Evolutionary conservation across 345 rosid species (phyloP).

Genomic region (Atalantia buxifolia): DNA sequence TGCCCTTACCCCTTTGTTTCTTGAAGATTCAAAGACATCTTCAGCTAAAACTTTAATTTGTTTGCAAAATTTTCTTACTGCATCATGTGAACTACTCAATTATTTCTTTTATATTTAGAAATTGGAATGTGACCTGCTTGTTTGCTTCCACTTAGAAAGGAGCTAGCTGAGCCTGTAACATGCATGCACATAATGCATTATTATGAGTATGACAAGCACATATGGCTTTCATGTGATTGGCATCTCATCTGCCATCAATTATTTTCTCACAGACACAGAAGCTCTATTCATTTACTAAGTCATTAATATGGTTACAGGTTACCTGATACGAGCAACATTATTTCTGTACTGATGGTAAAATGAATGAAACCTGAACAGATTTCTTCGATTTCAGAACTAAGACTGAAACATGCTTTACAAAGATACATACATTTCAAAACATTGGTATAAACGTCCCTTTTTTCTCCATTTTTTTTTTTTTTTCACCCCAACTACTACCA

Average conservation of each 20-base stretch:
- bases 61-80: background rate
- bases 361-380: too few relatives aligned
- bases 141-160: background rate
- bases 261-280: background rate
- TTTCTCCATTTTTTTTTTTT: too few relatives aligned
- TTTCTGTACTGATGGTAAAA: too few relatives aligned
- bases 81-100: background rate
- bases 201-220: background rate
- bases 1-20: background rate
- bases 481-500: too few relatives aligned
- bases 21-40: background rate
- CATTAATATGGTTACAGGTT: background rate
- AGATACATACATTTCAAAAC: too few relatives aligned
- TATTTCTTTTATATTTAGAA: constrained; percentile 1
- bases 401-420: too few relatives aligned
- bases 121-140: background rate
- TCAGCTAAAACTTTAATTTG: background rate
- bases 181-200: background rate
- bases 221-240: background rate
- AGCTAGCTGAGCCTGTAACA: background rate
- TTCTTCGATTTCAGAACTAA: too few relatives aligned
- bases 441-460: too few relatives aligned
- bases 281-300: background rate
- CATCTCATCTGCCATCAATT: background rate
- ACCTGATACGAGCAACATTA: background rate